Percentiles rank a stretch among this genome's conserved stretches.
Evolutionary conservation across 1,284 basidiomycete species (phyloP).

Genomic region (Puccinia triticina): DNA sequence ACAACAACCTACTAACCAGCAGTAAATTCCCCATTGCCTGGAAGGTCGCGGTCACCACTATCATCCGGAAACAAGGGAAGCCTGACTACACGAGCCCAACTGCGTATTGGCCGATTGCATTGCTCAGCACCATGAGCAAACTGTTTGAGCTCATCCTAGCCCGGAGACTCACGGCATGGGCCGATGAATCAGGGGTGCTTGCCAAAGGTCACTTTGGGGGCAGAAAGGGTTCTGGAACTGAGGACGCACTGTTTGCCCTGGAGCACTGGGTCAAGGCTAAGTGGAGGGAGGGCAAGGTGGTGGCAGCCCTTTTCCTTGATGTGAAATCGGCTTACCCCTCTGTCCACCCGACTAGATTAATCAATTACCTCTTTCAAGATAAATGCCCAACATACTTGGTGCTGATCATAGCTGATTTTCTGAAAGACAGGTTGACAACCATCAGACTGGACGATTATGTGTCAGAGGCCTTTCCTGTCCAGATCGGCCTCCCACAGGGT

Average conservation of each 20-base stretch:
- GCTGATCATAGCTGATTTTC: neutral
- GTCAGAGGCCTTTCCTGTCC: neutral
- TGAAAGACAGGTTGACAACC: neutral
- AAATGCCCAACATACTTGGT: constrained; percentile 5
- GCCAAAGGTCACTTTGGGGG: neutral
- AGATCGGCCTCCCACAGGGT: constrained; percentile 21
- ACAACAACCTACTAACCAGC: neutral
- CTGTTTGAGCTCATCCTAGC: neutral
- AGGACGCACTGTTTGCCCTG: too few relatives aligned
- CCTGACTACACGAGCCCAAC: neutral
- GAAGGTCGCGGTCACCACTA: constrained; percentile 6
- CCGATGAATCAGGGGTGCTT: neutral
- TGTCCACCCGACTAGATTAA: neutral
- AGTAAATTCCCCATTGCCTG: neutral
- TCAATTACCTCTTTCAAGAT: neutral
- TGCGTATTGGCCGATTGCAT: constrained; percentile 8
- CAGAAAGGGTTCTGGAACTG: neutral
- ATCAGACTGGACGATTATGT: neutral
- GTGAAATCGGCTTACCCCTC: constrained; percentile 33
- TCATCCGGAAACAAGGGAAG: neutral
- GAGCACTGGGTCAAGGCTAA: neutral
- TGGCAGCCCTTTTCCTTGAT: neutral
- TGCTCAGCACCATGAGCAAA: too few relatives aligned
- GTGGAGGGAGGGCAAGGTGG: constrained; percentile 31
- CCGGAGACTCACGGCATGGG: neutral